A percentile compares a stretch with the other conserved stretches of the same genome.
These are phyloP conservation scores for Leccinum cinnamomeum DNA, from an alignment of 1,284 basidiomycete species.

Conservation along the genomic window DNA sequence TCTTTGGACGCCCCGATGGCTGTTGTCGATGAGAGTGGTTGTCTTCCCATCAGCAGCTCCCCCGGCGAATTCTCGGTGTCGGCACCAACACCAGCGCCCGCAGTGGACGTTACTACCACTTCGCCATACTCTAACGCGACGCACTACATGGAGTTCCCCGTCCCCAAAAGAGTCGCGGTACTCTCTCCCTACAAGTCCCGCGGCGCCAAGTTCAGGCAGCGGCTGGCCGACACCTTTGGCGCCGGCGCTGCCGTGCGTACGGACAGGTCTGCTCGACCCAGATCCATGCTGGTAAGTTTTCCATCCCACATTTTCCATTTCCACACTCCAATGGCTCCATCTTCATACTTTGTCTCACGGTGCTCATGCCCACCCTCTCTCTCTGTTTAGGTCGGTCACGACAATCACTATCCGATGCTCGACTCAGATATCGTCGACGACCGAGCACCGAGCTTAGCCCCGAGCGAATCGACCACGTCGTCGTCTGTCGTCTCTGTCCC, in stretches of 20 bases:
- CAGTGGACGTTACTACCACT: not conserved
- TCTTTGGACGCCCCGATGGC: not conserved
- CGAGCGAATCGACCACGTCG: conserved; percentile 11
- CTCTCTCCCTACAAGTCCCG: conserved; percentile 22
- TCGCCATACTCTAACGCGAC: not conserved
- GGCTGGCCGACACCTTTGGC: conserved; percentile 24
- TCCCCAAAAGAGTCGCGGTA: not conserved
- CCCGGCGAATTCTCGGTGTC: not conserved
- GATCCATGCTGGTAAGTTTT: conserved; percentile 12
- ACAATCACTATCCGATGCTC: conserved; percentile 3
- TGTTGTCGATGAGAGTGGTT: not conserved
- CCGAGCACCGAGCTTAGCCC: conserved; percentile 5
- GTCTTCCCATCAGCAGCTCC: not conserved
- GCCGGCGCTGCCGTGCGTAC: conserved; percentile 23
- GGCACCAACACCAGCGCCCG: not conserved
- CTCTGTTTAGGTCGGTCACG: conserved; percentile 13
- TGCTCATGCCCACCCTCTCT: not conserved
- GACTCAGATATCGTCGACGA: conserved; percentile 9
- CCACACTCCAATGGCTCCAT: not conserved
- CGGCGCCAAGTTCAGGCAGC: conserved; percentile 23
- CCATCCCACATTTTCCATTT: not conserved
- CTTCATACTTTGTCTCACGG: not conserved
- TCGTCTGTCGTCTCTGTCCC: no score
- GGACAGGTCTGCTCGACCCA: conserved; percentile 24
- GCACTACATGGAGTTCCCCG: not conserved